Base-by-base conservation (phyloP, 768 basidiomycete genomes). In the Pleurotus pulmonarius region DNA sequence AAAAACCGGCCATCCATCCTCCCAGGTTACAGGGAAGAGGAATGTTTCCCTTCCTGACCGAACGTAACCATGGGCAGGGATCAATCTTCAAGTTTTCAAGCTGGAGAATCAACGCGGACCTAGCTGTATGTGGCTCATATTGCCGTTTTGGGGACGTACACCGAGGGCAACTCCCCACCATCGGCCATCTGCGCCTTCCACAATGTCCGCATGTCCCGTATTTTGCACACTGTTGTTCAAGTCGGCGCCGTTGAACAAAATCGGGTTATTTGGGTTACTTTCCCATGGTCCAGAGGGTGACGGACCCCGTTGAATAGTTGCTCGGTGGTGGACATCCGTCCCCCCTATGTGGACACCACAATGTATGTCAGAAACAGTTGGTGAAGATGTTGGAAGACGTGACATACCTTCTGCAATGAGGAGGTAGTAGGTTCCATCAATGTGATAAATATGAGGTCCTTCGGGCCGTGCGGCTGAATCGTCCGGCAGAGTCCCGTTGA, bases 151-250 rank as follows among this genome's bases (percentile, higher is more conserved):
- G 0, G 75, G 73, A 18, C 74, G 68, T 5, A 72, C 71, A 3
- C 72, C 75, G n/a, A 76, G 56, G 0, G 72, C 71, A 15, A 73
- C 73, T 20, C 74, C 73, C 71, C 72, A 76, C 75, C 74, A 75
- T 12, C 58, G 62, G 25, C 73, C 74, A 58, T 72, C 69, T 1
- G 58, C 49, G 0, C 61, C 73, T 59, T 75, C 58, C 12, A 74
- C 66, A 18, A 75, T 61, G 53, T 75, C 74, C 15, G 73, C 64
- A 52, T 75, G 75, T 4, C 72, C 73, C 0, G 74, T 75, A 55
- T 68, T 65, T 49, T 75, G 74, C 3, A 75, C 73, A n/a, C 68
- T 59, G 39, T 69, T 61, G 12, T 65, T 61, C 16, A 70, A 54
- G 55, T 76, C 56, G 11, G 67, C 70, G 16, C 74, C 74, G 56